Evolutionary conservation across 176 grass and related monocot species (phyloP).

Genomic region (Bonia amplexicaulis): DNA sequence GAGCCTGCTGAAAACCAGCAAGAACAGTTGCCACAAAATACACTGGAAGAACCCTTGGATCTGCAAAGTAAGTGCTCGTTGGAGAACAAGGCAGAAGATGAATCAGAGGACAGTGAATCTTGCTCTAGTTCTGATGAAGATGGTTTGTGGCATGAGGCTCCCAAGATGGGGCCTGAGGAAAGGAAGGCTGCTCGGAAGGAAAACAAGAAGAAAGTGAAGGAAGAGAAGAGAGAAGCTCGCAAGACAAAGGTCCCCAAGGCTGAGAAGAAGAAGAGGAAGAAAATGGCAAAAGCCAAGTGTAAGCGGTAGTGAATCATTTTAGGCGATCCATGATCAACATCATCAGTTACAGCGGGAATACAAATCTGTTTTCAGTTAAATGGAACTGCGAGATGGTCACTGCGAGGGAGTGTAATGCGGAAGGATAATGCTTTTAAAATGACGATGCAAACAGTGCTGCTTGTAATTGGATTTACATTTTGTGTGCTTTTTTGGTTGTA

Average conservation of each 20-base stretch:
- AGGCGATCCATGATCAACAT: background rate
- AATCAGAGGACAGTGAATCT: conserved; percentile 38
- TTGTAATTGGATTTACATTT: background rate
- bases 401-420: background rate
- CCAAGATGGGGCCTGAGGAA: conserved; percentile 63
- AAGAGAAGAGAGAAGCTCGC: conserved; percentile 75
- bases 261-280: conserved; percentile 90
- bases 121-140: conserved; percentile 45
- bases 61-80: conserved; percentile 21
- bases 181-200: conserved; percentile 69
- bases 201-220: conserved; percentile 92
- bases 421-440: background rate
- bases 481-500: background rate
- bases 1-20: conserved; percentile 21
- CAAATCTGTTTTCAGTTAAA: background rate
- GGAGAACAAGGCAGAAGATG: conserved; percentile 17
- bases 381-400: background rate
- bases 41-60: background rate
- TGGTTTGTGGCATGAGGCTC: conserved; percentile 34
- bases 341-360: background rate
- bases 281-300: conserved; percentile 92
- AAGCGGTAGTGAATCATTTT: conserved; percentile 38
- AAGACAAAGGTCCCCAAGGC: conserved; percentile 73
- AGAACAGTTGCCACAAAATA: background rate
- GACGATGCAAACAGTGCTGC: background rate